A percentile compares a stretch with the other conserved stretches of the same genome.
These are phyloP conservation scores for Casuarina glauca DNA, from an alignment of 306 rosid genomes.

Conservation along the genomic window DNA sequence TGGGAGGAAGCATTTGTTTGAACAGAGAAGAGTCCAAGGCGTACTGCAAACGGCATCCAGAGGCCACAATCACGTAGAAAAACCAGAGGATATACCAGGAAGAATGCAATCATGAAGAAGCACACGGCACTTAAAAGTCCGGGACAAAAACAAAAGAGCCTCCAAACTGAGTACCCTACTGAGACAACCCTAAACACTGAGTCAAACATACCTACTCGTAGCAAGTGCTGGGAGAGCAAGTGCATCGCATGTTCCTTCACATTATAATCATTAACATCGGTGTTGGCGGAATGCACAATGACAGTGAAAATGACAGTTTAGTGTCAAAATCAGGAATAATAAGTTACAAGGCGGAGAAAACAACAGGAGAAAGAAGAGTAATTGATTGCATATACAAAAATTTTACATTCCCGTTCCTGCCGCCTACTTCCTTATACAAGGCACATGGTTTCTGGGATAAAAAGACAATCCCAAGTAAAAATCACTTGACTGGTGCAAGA, in stretches of 20 bases:
- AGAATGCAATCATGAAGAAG: not conserved
- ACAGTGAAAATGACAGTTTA: not conserved
- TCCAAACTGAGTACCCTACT: no score
- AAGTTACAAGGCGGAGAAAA: not conserved
- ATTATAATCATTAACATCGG: not conserved
- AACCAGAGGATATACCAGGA: not conserved
- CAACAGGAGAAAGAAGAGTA: slow-evolving; percentile 18
- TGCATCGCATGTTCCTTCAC: not conserved
- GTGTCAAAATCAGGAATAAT: not conserved
- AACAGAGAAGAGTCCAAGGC: no score
- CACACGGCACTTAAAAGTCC: not conserved
- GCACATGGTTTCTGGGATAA: slow-evolving; percentile 1
- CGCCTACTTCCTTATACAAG: slow-evolving; percentile 5
- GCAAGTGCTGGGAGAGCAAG: not conserved
- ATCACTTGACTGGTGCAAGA: slow-evolving; percentile 67
- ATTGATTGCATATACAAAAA: slow-evolving; percentile 24
- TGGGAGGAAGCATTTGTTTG: no score
- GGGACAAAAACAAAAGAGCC: not conserved
- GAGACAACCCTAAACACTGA: no score
- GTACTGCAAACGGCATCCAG: no score
- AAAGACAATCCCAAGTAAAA: not conserved
- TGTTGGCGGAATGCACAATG: not conserved
- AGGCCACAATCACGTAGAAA: no score
- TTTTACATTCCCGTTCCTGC: slow-evolving; percentile 26
- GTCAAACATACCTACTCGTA: no score